These are phyloP conservation scores for Tolypocladium inflatum DNA, from an alignment of 2,329 filamentous ascomycete genomes.

Conservation along the genomic window DNA sequence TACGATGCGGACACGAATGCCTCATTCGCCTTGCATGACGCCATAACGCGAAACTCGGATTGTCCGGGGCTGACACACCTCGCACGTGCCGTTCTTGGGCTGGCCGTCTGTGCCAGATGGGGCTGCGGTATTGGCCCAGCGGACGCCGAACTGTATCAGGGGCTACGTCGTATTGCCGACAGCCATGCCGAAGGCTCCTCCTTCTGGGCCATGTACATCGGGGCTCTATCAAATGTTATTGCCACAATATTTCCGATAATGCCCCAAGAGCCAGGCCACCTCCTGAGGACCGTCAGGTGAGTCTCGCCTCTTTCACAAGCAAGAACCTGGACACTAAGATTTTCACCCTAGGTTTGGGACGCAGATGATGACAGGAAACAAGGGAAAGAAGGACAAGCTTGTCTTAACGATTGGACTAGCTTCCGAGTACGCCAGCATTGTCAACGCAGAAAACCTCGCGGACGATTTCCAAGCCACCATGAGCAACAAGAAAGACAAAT, in stretches of 20 bases:
- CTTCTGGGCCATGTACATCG: conserved; percentile 47
- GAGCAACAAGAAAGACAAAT: conserved; percentile 20
- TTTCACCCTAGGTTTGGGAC: conserved; percentile 3
- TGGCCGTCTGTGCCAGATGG: conserved; percentile 68
- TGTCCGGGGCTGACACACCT: conserved; percentile 67
- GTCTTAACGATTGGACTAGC: conserved; percentile 25
- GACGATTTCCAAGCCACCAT: conserved; percentile 22
- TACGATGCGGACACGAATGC: conserved; percentile 45
- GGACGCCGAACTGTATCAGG: conserved; percentile 33
- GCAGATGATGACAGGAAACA: conserved; percentile 2
- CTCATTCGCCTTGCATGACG: conserved; percentile 61
- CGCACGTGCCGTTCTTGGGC: conserved; percentile 58
- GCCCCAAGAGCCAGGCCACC: conserved; percentile 24
- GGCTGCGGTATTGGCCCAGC: conserved; percentile 47
- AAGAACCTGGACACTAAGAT: neutral
- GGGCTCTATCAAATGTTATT: conserved; percentile 35
- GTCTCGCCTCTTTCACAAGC: conserved; percentile 9
- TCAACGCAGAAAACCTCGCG: conserved; percentile 23
- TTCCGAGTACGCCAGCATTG: conserved; percentile 14
- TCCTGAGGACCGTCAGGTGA: conserved; percentile 30
- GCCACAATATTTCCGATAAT: conserved; percentile 30
- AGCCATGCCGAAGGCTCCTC: conserved; percentile 25
- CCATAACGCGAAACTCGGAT: conserved; percentile 57
- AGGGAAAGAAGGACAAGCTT: conserved; percentile 26
- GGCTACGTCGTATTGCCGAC: conserved; percentile 32